Conservation (phyloP, 495 filamentous ascomycete species). For the Cercophora sp. region DNA sequence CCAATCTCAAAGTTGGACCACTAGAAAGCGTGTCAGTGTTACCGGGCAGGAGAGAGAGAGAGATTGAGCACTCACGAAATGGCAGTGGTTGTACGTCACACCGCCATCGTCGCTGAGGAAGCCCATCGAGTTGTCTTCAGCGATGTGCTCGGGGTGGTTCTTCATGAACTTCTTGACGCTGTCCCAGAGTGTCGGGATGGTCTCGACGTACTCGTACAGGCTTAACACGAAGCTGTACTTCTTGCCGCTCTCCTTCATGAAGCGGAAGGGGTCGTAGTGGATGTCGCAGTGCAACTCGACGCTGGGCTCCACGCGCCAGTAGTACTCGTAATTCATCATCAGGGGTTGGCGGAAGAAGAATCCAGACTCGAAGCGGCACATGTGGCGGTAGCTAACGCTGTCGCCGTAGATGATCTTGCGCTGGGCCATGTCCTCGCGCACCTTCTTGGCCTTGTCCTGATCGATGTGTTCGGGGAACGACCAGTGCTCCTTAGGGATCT, state of each 20-base stretch:
- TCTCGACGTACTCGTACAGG: constrained; percentile 92
- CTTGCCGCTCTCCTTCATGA: constrained; percentile 83
- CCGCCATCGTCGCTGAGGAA: constrained; percentile 91
- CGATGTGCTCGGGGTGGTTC: constrained; percentile 82
- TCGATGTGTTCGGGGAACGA: constrained; percentile 85
- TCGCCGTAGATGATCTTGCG: constrained; percentile 94
- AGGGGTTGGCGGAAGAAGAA: constrained; percentile 87
- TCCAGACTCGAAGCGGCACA: constrained; percentile 91
- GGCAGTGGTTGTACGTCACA: constrained; percentile 89
- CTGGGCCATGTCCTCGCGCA: constrained; percentile 78
- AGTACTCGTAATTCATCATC: constrained; percentile 84
- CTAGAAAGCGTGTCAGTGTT: constrained; percentile 37
- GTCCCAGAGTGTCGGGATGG: constrained; percentile 93
- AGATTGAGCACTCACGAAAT: constrained; percentile 67
- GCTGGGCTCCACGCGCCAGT: constrained; percentile 89
- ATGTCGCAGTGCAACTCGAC: constrained; percentile 86
- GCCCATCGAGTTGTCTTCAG: constrained; percentile 76
- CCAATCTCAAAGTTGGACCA: constrained; percentile 95
- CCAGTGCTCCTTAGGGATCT: constrained; percentile 83
- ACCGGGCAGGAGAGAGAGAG: background rate
- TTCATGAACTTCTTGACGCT: constrained; percentile 88
- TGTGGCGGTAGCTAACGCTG: constrained; percentile 85
- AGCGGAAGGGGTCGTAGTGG: constrained; percentile 77
- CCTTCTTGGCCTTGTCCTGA: constrained; percentile 74
- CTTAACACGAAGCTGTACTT: constrained; percentile 88